These are phyloP conservation scores for Pseudogymnoascus sp. DNA, from an alignment of 2,329 filamentous ascomycete genomes.

Conservation along the genomic window DNA sequence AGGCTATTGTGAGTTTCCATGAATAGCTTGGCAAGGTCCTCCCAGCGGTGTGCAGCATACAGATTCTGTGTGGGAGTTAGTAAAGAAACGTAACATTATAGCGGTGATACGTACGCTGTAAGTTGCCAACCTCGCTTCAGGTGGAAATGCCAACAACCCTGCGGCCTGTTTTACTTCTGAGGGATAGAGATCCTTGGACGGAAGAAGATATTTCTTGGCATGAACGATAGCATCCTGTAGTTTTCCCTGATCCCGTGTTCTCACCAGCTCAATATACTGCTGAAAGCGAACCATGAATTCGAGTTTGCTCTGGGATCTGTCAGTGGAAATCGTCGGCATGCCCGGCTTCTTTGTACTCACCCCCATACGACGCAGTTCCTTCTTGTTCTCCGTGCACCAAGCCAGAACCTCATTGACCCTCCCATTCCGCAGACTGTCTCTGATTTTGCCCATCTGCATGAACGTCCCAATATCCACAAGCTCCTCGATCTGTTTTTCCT, in stretches of 20 bases:
- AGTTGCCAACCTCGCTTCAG: constrained; percentile 52
- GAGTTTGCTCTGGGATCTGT: constrained; percentile 55
- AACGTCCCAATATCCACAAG: constrained; percentile 88
- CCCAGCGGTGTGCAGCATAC: constrained; percentile 68
- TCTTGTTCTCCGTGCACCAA: constrained; percentile 93
- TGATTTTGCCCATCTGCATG: constrained; percentile 69
- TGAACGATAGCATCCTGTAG: constrained; percentile 71
- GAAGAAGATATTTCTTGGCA: constrained; percentile 71
- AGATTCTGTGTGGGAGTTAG: constrained; percentile 43
- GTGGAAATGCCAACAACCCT: constrained; percentile 68
- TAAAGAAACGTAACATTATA: background rate
- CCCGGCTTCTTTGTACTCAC: constrained; percentile 37
- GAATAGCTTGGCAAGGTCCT: constrained; percentile 69
- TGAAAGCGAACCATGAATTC: constrained; percentile 92
- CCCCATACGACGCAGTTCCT: constrained; percentile 79
- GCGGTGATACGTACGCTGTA: constrained; percentile 22
- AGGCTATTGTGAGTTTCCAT: constrained; percentile 78
- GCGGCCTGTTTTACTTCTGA: constrained; percentile 64
- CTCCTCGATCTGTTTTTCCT: constrained; percentile 66
- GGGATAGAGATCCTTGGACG: constrained; percentile 60
- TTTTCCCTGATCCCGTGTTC: constrained; percentile 54
- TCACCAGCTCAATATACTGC: constrained; percentile 87
- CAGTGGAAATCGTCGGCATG: background rate
- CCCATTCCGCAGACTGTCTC: constrained; percentile 59
- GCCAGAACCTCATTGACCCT: constrained; percentile 71